Conservation (phyloP, 768 basidiomycete species). For the Tylopilus cervinicoccineus region DNA sequence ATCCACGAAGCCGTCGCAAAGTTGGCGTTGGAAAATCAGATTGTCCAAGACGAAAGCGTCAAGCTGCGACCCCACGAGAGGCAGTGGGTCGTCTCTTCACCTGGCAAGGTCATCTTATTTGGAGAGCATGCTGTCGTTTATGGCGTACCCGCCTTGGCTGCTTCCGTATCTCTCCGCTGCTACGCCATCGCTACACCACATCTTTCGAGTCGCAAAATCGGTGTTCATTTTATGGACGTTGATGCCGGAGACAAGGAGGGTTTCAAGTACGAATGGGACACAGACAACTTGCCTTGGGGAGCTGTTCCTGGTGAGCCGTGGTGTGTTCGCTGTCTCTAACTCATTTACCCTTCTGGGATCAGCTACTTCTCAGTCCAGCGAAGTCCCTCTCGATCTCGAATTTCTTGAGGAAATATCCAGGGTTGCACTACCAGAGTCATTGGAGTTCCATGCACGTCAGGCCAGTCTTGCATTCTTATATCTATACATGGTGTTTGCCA, state of each 20-base stretch:
- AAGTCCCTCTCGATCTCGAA: constrained; percentile 57
- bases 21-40: constrained; percentile 41
- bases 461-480: constrained; percentile 83
- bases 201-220: constrained; percentile 42
- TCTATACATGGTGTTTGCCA: constrained; percentile 76
- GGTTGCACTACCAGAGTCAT: constrained; percentile 31
- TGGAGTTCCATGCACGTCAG: constrained; percentile 36
- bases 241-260: constrained; percentile 32
- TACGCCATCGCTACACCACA: constrained; percentile 81
- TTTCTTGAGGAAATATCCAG: constrained; percentile 69
- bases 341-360: background rate
- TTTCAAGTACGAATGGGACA: constrained; percentile 79
- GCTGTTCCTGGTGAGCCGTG: constrained; percentile 42
- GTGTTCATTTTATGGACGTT: constrained; percentile 74
- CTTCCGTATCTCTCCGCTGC: constrained; percentile 92
- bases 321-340: background rate
- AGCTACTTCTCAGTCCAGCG: constrained; percentile 17
- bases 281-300: constrained; percentile 77
- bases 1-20: constrained; percentile 66
- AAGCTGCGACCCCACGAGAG: constrained; percentile 29
- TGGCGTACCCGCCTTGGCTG: constrained; percentile 95
- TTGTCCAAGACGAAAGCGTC: constrained; percentile 2
- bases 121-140: constrained; percentile 99
- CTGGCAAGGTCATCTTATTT: constrained; percentile 96
- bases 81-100: constrained; percentile 90